Conservation (phyloP, 768 basidiomycete genomes). For the Tulasnella sp. region DNA sequence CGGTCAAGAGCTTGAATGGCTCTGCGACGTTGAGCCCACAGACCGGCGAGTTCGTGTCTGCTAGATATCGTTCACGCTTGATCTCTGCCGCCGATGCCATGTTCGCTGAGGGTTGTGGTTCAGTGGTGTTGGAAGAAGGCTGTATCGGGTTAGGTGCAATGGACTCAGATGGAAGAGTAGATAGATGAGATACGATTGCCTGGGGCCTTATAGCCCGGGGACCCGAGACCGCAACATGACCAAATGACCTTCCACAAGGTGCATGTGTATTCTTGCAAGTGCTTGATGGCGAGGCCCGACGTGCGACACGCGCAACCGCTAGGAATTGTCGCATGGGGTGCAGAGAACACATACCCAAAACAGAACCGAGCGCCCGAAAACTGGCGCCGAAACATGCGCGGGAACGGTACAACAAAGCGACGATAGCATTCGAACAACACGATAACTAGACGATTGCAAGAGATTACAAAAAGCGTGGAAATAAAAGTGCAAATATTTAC, state of each 20-base stretch:
- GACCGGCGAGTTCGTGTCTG: slow-evolving; percentile 71
- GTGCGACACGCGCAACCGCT: background rate
- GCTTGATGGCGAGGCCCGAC: background rate
- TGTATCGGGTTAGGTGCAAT: background rate
- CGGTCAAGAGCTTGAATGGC: slow-evolving; percentile 55
- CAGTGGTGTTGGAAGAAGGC: background rate
- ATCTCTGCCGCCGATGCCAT: slow-evolving; percentile 14
- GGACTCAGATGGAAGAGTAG: slow-evolving; percentile 5
- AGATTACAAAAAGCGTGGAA: background rate
- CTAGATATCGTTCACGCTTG: slow-evolving; percentile 59
- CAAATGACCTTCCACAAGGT: slow-evolving; percentile 8
- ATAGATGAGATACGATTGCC: slow-evolving; percentile 6
- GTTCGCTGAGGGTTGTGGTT: background rate
- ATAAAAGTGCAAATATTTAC: background rate
- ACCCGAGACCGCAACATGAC: background rate
- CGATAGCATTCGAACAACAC: background rate
- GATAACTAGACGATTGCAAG: background rate
- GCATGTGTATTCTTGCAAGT: background rate
- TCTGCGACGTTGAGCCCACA: slow-evolving; percentile 66
- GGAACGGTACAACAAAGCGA: background rate
- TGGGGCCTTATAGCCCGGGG: background rate
- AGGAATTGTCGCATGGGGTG: background rate
- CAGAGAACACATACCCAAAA: background rate
- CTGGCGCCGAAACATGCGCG: background rate
- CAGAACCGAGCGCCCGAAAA: background rate